A percentile compares a stretch with the other conserved stretches of the same genome.
Conservation (phyloP, 1,284 basidiomycete genomes). For the Trichosporon sp. region DNA sequence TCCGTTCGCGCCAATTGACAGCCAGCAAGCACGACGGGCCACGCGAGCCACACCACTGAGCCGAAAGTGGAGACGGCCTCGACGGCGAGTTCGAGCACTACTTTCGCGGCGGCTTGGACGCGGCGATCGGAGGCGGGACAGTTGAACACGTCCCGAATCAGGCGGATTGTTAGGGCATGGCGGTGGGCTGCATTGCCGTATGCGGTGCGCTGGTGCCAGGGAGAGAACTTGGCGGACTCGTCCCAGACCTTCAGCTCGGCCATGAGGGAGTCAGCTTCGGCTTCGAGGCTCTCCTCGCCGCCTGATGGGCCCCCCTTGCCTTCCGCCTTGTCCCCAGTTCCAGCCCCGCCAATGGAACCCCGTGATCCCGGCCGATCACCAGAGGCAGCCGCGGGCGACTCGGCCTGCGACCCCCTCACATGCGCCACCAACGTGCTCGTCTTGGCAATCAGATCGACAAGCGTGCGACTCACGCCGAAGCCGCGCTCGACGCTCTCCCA, state of each 20-base stretch:
- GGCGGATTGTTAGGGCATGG: conserved; percentile 44
- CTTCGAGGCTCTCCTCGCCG: conserved; percentile 18
- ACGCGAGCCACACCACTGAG: conserved; percentile 48
- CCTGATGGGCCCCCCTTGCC: too few relatives aligned
- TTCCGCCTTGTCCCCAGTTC: too few relatives aligned
- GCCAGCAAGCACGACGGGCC: conserved; percentile 49
- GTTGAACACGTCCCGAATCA: conserved; percentile 44
- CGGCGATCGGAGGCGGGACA: conserved; percentile 38
- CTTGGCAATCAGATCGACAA: conserved; percentile 26
- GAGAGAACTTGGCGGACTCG: conserved; percentile 42
- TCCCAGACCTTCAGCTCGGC: conserved; percentile 49
- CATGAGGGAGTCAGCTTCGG: conserved; percentile 39
- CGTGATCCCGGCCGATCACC: too few relatives aligned
- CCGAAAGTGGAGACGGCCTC: conserved; percentile 43
- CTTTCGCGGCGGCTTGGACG: conserved; percentile 34
- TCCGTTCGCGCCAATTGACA: conserved; percentile 42
- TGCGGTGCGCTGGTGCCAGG: conserved; percentile 45
- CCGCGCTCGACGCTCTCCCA: conserved; percentile 51
- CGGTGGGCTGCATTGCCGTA: conserved; percentile 49
- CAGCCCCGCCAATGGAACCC: too few relatives aligned
- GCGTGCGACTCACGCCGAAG: conserved; percentile 38
- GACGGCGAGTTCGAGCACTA: conserved; percentile 47
- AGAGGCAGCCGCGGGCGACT: not conserved
- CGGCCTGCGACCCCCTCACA: conserved; percentile 22
- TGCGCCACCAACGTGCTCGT: conserved; percentile 39